A percentile compares a stretch with the other conserved stretches of the same genome.
Evolutionary conservation across 2,329 filamentous ascomycete genomes (phyloP).

Genomic region (Rhynchosporium secalis): DNA sequence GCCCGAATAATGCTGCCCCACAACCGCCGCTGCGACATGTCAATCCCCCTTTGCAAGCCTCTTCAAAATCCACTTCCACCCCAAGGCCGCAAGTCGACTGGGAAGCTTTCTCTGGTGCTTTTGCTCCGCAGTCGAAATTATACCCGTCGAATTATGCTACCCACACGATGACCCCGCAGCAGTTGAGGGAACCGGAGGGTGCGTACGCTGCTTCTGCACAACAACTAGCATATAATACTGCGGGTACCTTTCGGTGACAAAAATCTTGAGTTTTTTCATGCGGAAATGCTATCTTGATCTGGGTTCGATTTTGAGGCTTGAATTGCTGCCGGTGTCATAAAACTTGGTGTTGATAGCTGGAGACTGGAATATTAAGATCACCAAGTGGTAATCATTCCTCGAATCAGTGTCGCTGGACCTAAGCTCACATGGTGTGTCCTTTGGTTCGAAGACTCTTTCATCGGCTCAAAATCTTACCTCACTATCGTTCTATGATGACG

Average conservation of each 20-base stretch:
- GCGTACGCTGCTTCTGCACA: slow-evolving; percentile 1
- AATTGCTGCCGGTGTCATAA: too few relatives aligned
- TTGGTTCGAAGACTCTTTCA: too few relatives aligned
- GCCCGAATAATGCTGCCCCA: background rate
- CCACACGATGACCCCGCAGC: background rate
- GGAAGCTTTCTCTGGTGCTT: slow-evolving; percentile 6
- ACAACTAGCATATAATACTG: background rate
- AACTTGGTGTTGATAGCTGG: too few relatives aligned
- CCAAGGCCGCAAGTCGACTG: background rate
- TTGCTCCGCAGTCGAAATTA: background rate
- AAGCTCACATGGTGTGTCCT: too few relatives aligned
- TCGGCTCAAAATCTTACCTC: too few relatives aligned
- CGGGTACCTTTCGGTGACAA: slow-evolving; percentile 13
- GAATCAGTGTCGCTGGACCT: too few relatives aligned
- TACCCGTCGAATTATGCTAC: background rate
- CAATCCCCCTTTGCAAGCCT: background rate
- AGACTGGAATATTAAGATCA: too few relatives aligned
- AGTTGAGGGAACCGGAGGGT: slow-evolving; percentile 1
- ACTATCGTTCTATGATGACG: too few relatives aligned
- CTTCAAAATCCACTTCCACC: background rate
- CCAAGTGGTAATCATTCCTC: too few relatives aligned
- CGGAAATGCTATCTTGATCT: background rate
- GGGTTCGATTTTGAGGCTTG: too few relatives aligned
- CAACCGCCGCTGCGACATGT: background rate
- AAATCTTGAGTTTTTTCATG: background rate